Evolutionary conservation across 495 filamentous ascomycete species (phyloP).

Genomic region (Parathielavia hyrcaniae): DNA sequence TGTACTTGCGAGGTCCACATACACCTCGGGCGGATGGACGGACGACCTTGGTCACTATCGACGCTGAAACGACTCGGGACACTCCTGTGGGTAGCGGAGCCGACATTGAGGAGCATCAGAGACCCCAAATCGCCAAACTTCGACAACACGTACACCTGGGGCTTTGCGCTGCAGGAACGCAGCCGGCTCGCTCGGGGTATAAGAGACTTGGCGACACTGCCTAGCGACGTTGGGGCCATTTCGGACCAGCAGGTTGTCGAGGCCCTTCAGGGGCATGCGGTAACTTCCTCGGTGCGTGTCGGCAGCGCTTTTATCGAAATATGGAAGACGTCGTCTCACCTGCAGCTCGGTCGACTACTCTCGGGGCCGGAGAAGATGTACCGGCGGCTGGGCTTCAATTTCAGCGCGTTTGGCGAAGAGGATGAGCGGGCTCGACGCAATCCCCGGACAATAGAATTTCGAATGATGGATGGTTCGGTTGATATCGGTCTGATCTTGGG

Average conservation of each 20-base stretch:
- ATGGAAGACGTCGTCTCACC: conserved; percentile 20
- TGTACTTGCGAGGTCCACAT: conserved; percentile 32
- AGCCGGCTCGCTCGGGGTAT: conserved; percentile 25
- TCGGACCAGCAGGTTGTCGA: conserved; percentile 14
- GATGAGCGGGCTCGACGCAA: conserved; percentile 29
- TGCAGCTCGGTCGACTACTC: conserved; percentile 26
- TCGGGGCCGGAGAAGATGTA: conserved; percentile 24
- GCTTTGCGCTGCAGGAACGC: conserved; percentile 22
- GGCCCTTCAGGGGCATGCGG: background rate
- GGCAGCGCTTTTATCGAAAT: conserved; percentile 23
- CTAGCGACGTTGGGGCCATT: background rate
- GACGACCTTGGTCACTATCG: conserved; percentile 20
- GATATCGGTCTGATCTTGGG: conserved; percentile 17
- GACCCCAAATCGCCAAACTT: conserved; percentile 32
- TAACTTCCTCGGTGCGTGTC: background rate
- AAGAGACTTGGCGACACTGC: background rate
- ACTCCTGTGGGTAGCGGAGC: conserved; percentile 31
- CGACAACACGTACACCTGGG: conserved; percentile 31
- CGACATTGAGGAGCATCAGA: conserved; percentile 29
- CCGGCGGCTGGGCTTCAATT: conserved; percentile 33
- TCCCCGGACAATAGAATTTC: conserved; percentile 32
- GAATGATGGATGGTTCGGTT: conserved; percentile 33
- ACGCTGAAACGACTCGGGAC: conserved; percentile 28
- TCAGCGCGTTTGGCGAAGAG: conserved; percentile 32
- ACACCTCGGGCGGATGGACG: conserved; percentile 30